phyloP scores from a whole-genome alignment of 1,284 basidiomycete genomes.

The Melampsora abietis-canadensis region DNA sequence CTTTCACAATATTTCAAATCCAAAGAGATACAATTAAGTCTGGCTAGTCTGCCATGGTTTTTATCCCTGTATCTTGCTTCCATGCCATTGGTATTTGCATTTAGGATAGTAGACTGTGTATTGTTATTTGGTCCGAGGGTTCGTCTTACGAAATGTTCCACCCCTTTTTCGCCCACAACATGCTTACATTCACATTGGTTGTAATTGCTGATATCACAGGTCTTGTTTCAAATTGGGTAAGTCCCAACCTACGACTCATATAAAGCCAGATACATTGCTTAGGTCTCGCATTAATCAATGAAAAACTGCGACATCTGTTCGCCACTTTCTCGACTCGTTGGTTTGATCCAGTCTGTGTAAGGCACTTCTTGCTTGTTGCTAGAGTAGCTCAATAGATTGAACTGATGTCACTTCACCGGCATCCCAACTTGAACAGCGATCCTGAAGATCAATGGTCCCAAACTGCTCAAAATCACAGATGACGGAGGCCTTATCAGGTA shows the following conservation, averaged over 20 bases:
- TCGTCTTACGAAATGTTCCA: slow-evolving; percentile 52
- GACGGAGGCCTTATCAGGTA: slow-evolving; percentile 95
- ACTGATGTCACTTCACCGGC: background rate
- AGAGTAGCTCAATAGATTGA: background rate
- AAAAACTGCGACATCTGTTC: background rate
- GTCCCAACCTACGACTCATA: background rate
- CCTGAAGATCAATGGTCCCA: slow-evolving; percentile 95
- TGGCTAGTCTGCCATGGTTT: slow-evolving; percentile 98
- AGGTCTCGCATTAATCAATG: background rate
- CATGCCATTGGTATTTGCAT: slow-evolving; percentile 98
- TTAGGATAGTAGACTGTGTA: slow-evolving; percentile 97
- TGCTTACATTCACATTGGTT: background rate
- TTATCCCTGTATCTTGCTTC: slow-evolving; percentile 86
- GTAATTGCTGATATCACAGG: slow-evolving; percentile 1
- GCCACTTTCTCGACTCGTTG: background rate
- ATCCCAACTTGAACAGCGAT: slow-evolving; percentile 63
- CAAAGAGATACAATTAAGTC: slow-evolving; percentile 93
- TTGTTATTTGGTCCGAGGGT: slow-evolving; percentile 99
- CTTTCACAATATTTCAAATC: slow-evolving; percentile 88
- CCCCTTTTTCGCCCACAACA: background rate
- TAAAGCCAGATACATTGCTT: background rate
- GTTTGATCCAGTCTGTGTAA: background rate
- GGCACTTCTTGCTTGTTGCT: background rate
- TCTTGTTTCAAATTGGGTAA: slow-evolving; percentile 43
- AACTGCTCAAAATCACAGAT: slow-evolving; percentile 89